Base-by-base conservation (phyloP, 1,284 basidiomycete species). In the Austroboletus niveus region DNA sequence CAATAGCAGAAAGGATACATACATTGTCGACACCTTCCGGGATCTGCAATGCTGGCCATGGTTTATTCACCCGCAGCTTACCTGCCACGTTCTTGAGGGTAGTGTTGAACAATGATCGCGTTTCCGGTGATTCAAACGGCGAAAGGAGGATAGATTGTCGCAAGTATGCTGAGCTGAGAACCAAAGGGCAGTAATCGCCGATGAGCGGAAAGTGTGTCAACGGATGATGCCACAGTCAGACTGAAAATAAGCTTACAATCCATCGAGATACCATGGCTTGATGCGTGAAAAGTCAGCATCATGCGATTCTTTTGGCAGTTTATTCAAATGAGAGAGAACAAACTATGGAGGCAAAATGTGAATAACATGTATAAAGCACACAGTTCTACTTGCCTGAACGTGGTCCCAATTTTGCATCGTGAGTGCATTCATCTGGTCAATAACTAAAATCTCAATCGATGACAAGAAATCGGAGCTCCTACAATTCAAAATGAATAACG, bases 331-430 rank as follows among this genome's bases (percentile, higher is more conserved):
- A 3, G 81, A 83, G 58, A 98, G 76, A 42, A 97, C 82, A 66
- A 92, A 97, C 92, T 98, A 42, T 10, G 55, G 46, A 9, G 24
- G 34, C 32, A 41, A 15, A 9, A 55, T 42, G 49, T 57, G 27
- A 47, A 39, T 20, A 9, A 27, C 39, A 27, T 24, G 11, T 12
- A 32, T 42, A 48, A 31, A 30, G 38, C 8, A 15, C 24, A 45
- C 45, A 20, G 3, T 3, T 5, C 30, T 6, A 34, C 51, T 15
- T 48, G 91, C 94, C 77, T 95, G 89, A 15, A 96, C 79, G 67
- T 99, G 96, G 47, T 98, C 94, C 97, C 97, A 99, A 65, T 99
- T 99, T 74, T 99, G 96, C 97, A 99, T 99, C 8, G 85, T 81
- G 66, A 99, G 81, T 3, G 91, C 87, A 66, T 99, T 94, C 73